These are phyloP conservation scores for Phytophthora foliorum DNA, from an alignment of 352 stramenopile genomes.

Conservation along the genomic window DNA sequence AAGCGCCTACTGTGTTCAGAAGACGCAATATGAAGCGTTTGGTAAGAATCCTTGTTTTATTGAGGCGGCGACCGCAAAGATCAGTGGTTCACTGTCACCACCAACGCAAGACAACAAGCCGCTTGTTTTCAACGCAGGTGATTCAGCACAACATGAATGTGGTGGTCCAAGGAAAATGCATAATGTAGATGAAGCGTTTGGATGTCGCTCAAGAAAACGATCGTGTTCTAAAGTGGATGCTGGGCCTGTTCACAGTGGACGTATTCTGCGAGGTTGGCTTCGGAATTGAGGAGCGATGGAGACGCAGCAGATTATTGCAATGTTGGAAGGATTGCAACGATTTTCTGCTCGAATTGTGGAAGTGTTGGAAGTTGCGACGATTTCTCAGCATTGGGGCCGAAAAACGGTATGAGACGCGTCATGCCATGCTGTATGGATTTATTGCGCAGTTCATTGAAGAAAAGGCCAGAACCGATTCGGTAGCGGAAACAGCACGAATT, in stretches of 20 bases:
- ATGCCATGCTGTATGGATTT: slow-evolving; percentile 24
- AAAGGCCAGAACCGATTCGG: slow-evolving; percentile 3
- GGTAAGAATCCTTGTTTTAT: slow-evolving; percentile 45
- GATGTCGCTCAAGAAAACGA: slow-evolving; percentile 11
- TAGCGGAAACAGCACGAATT: slow-evolving; percentile 5
- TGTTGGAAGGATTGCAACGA: slow-evolving; percentile 34
- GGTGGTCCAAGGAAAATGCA: slow-evolving; percentile 25
- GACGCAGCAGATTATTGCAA: slow-evolving; percentile 27
- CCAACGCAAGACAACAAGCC: slow-evolving; percentile 46
- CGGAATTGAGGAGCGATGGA: slow-evolving; percentile 41
- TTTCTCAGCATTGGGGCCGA: slow-evolving; percentile 27
- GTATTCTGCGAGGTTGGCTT: slow-evolving; percentile 65
- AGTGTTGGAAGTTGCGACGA: slow-evolving; percentile 50
- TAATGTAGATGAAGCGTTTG: slow-evolving; percentile 22
- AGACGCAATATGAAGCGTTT: slow-evolving; percentile 51
- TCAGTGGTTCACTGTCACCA: slow-evolving; percentile 43
- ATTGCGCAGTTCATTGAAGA: slow-evolving; percentile 30
- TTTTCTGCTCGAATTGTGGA: slow-evolving; percentile 19
- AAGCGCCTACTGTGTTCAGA: slow-evolving; percentile 44
- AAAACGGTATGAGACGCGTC: slow-evolving; percentile 28
- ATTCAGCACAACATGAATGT: slow-evolving; percentile 38
- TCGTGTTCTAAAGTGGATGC: slow-evolving; percentile 31
- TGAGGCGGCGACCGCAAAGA: slow-evolving; percentile 30
- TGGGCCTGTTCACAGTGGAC: slow-evolving; percentile 59
- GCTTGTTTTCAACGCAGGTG: slow-evolving; percentile 40